A percentile compares a stretch with the other conserved stretches of the same genome.
These are phyloP conservation scores for Mucor circinelloides DNA, from an alignment of 371 early-diverging fungal species.

Conservation along the genomic window DNA sequence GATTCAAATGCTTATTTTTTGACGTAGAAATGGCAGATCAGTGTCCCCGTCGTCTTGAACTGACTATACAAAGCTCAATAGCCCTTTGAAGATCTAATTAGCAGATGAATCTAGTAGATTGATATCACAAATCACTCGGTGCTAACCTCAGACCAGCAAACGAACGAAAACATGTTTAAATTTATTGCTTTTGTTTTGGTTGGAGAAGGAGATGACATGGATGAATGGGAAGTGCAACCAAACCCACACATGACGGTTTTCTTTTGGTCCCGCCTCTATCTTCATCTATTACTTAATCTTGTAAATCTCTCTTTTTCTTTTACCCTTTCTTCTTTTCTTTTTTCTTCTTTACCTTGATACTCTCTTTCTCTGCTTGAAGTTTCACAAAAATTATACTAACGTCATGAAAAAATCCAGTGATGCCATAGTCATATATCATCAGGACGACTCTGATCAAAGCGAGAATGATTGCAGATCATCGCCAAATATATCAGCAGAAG, in stretches of 20 bases:
- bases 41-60: not conserved
- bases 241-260: constrained; percentile 23
- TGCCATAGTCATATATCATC: constrained; percentile 4
- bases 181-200: not conserved
- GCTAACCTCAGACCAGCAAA: constrained; percentile 34
- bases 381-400: constrained; percentile 16
- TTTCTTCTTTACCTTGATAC: not conserved
- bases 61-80: not conserved
- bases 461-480: not conserved
- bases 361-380: not conserved
- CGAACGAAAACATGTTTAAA: not conserved
- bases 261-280: constrained; percentile 7
- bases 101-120: not conserved
- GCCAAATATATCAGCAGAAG: not conserved
- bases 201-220: not conserved
- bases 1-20: not conserved
- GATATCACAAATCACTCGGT: not conserved
- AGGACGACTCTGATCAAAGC: not conserved
- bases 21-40: not conserved
- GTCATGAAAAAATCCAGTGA: constrained; percentile 18
- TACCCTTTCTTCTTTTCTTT: not conserved
- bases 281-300: not conserved
- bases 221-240: not conserved
- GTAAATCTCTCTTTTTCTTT: not conserved
- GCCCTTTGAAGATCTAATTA: not conserved